A percentile compares a stretch with the other conserved stretches of the same genome.
Conservation (phyloP, 176 grass and related monocot species). For the Chloris gayana region DNA sequence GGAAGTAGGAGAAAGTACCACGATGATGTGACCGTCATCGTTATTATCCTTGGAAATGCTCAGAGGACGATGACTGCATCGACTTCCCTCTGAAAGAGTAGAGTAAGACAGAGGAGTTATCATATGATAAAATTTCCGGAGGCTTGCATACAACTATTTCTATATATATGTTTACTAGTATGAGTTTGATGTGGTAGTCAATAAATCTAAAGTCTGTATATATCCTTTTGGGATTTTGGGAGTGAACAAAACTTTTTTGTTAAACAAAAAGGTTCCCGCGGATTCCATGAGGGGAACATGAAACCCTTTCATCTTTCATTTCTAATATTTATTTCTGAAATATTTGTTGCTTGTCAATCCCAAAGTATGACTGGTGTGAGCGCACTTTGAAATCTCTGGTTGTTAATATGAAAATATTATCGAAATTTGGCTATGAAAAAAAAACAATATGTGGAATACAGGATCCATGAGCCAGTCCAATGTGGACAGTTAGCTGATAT, state of each 20-base stretch:
- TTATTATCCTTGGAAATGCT: conserved; percentile 87
- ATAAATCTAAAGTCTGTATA: conserved; percentile 37
- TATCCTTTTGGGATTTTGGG: conserved; percentile 20
- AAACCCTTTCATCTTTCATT: conserved; percentile 8
- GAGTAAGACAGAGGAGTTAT: background rate
- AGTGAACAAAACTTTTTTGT: conserved; percentile 32
- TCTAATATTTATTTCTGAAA: background rate
- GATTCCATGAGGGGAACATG: background rate
- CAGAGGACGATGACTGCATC: conserved; percentile 81
- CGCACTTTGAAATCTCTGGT: background rate
- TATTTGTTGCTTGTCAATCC: background rate
- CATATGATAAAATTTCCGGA: conserved; percentile 34
- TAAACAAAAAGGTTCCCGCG: background rate
- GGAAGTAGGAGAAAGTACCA: conserved; percentile 96
- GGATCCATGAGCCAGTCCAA: background rate
- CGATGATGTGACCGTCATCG: conserved; percentile 87
- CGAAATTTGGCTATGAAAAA: background rate
- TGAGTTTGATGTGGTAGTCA: conserved; percentile 36
- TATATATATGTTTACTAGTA: background rate
- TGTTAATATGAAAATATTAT: background rate
- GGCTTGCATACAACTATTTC: conserved; percentile 8
- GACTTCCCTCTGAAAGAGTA: conserved; percentile 50
- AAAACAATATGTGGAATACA: background rate
- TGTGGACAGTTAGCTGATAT: background rate
- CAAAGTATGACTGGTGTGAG: background rate